Evolutionary conservation across 1,284 basidiomycete species (phyloP).

Genomic region (Apiotrichum domesticum): DNA sequence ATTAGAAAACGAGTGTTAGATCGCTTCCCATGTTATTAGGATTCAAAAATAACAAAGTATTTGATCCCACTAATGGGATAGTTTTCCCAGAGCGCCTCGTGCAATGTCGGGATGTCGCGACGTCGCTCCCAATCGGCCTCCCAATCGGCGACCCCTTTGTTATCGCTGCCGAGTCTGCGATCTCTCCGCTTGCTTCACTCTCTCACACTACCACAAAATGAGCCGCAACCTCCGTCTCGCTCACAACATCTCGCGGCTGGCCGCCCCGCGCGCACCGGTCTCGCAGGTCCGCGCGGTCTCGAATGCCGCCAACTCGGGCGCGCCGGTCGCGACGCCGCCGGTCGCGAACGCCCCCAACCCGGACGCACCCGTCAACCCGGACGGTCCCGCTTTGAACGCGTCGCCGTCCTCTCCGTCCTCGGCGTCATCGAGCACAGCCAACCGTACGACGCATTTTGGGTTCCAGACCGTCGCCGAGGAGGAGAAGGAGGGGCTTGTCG

Average conservation of each 20-base stretch:
- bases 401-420: slow-evolving; percentile 2
- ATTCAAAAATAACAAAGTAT: neutral
- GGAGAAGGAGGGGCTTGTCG: slow-evolving; percentile 64
- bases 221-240: slow-evolving; percentile 16
- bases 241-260: slow-evolving; percentile 4
- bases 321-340: too few species aligned
- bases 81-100: neutral
- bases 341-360: too few species aligned
- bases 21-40: too few species aligned
- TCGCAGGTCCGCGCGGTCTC: slow-evolving; percentile 13
- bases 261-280: slow-evolving; percentile 7
- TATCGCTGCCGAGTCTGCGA: neutral
- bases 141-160: too few species aligned
- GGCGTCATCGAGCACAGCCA: neutral
- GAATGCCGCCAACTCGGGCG: neutral
- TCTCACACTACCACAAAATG: slow-evolving; percentile 3
- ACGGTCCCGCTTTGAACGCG: neutral
- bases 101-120: neutral
- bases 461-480: slow-evolving; percentile 78
- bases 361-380: too few species aligned
- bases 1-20: neutral
- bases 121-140: too few species aligned
- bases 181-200: too few species aligned
- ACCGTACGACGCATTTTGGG: slow-evolving; percentile 76
- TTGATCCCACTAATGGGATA: neutral